phyloP scores from a whole-genome alignment of 768 basidiomycete species.

The Harrya chromipes region DNA sequence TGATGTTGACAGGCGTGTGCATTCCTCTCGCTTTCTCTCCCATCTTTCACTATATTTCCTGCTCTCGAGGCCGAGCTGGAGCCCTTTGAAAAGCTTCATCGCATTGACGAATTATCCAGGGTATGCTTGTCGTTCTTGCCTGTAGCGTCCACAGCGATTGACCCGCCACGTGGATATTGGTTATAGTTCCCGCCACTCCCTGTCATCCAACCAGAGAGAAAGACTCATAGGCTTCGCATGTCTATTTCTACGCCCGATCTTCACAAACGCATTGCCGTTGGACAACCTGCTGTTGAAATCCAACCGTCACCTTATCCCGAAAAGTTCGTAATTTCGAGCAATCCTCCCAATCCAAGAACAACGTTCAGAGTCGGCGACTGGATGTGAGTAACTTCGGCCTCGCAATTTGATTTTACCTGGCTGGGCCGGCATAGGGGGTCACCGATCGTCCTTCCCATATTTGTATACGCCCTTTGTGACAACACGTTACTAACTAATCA shows the following conservation, averaged over 20 bases:
- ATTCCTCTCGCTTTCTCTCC: constrained; percentile 50
- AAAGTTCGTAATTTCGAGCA: constrained; percentile 60
- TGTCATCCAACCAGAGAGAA: constrained; percentile 18
- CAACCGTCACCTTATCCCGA: constrained; percentile 14
- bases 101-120: constrained; percentile 36
- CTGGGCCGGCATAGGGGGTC: constrained; percentile 15
- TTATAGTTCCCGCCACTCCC: constrained; percentile 22
- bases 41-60: constrained; percentile 45
- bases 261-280: constrained; percentile 19
- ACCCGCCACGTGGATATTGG: background rate
- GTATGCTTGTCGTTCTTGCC: constrained; percentile 8
- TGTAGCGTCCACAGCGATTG: background rate
- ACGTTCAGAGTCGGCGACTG: constrained; percentile 70
- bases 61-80: constrained; percentile 64
- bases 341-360: constrained; percentile 67
- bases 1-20: constrained; percentile 45
- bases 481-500: constrained; percentile 4
- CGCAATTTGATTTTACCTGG: constrained; percentile 18
- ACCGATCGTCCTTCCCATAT: constrained; percentile 13
- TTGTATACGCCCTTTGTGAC: constrained; percentile 1
- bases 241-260: constrained; percentile 34
- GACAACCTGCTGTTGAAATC: background rate
- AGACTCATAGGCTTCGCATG: constrained; percentile 30
- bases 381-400: constrained; percentile 53
- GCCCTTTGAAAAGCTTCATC: constrained; percentile 54